Conservation (phyloP, 106 monocot genomes). For the Xerophyta viscosa region DNA sequence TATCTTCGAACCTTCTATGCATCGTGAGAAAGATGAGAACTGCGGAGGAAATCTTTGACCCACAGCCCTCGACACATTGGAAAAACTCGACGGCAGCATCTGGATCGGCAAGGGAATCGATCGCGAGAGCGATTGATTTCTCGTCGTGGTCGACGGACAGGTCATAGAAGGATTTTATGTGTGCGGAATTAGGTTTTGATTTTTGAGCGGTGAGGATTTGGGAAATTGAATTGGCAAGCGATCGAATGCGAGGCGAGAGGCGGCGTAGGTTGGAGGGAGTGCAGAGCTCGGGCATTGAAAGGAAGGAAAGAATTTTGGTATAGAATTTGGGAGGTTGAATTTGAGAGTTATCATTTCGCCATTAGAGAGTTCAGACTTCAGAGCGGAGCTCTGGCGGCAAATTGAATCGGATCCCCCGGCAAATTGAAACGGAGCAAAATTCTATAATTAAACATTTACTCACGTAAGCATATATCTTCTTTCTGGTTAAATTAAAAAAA, state of each 20-base stretch:
- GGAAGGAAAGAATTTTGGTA: background rate
- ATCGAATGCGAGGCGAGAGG: background rate
- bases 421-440: too few relatives aligned
- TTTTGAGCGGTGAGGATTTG: constrained; percentile 1
- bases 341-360: too few relatives aligned
- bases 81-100: constrained; percentile 52
- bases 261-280: background rate
- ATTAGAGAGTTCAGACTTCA: too few relatives aligned
- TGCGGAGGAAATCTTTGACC: too few relatives aligned
- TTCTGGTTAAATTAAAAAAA: too few relatives aligned
- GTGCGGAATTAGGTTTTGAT: constrained; percentile 14
- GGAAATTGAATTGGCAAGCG: constrained; percentile 16
- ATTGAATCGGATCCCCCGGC: too few relatives aligned
- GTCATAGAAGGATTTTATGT: constrained; percentile 11
- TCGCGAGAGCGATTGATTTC: constrained; percentile 16
- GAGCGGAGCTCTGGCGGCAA: too few relatives aligned
- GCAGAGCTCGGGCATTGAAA: background rate
- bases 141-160: constrained; percentile 11
- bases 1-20: constrained; percentile 29
- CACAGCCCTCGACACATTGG: too few relatives aligned
- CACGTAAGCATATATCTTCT: too few relatives aligned
- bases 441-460: too few relatives aligned
- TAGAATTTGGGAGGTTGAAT: too few relatives aligned
- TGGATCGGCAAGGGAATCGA: constrained; percentile 46
- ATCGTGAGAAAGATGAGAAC: constrained; percentile 41